Base-by-base conservation (phyloP, 169 alveolate genomes). In the Ichthyophthirius multifiliis region DNA sequence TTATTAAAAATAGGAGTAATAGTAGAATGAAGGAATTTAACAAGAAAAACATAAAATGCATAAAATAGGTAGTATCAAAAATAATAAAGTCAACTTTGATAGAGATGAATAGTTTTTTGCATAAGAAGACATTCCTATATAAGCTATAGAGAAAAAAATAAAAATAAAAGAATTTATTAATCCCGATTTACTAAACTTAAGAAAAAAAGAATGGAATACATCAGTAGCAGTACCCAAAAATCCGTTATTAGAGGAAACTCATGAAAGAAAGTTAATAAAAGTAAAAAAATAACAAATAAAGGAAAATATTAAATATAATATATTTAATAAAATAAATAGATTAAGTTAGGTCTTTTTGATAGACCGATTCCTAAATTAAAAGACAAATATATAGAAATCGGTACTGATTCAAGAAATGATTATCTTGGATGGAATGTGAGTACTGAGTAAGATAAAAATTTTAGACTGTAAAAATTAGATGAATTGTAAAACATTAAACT, bases 351-450 rank as follows among this genome's bases (percentile, higher is more conserved):
- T 5, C 43, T 81, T 48, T 81, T 71, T 43, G 86, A 81, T 55
- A 75, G 73, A 30, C 86, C 86, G 4, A 67, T 67, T 13, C 86
- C 86, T 34, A 55, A 47, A 18, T 67, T 64, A 39, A 81, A 73
- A 47, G 86, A 47, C n/a, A 81, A 81, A 27, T 47, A 39, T 7
- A 81, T 81, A 18, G 76, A 81, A 46, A 34, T 37, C 9, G 86
- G 86, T 5, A 41, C 64, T n/a, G 86, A 81, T 1, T 71, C 86
- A 5, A 45, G 86, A 73, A 73, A 81, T 74, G 65, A 81, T 81
- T 81, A 81, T 43, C 30, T 46, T 46, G 76, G 76, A 16, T 81
- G 86, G 86, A 81, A 81, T 81, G 86, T 81, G 6, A 81, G 86
- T 16, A 73, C 76, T 1, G 46, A 81, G 55, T 43, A 44, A 4